phyloP scores from a whole-genome alignment of 2,329 filamentous ascomycete genomes.

The Tolypocladium tundrense region DNA sequence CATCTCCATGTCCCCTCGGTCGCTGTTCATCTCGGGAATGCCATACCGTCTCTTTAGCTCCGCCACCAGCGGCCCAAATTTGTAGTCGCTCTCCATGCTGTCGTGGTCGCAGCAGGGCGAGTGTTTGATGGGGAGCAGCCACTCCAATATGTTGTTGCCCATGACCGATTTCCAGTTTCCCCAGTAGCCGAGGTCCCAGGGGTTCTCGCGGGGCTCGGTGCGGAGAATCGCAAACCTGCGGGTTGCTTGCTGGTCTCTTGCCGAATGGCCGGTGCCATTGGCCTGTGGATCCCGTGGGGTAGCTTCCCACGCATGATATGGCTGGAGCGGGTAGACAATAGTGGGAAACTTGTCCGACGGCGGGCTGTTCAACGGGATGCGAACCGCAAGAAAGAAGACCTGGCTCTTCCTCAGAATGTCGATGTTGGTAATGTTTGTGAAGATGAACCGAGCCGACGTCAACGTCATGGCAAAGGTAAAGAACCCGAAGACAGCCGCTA shows the following conservation, averaged over 20 bases:
- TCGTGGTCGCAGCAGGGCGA: slow-evolving; percentile 67
- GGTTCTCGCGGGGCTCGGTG: slow-evolving; percentile 66
- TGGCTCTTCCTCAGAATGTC: slow-evolving; percentile 59
- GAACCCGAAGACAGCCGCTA: slow-evolving; percentile 66
- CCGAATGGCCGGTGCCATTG: slow-evolving; percentile 4
- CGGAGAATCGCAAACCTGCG: slow-evolving; percentile 72
- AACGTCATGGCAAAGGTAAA: slow-evolving; percentile 70
- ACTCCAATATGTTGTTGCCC: slow-evolving; percentile 61
- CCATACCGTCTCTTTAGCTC: slow-evolving; percentile 36
- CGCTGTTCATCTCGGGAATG: slow-evolving; percentile 4
- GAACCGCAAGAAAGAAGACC: slow-evolving; percentile 65
- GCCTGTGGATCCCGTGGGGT: slow-evolving; percentile 14
- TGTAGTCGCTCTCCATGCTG: slow-evolving; percentile 55
- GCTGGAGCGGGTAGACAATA: slow-evolving; percentile 47
- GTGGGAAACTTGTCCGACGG: slow-evolving; percentile 33
- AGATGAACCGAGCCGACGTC: slow-evolving; percentile 59
- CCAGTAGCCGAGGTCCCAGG: slow-evolving; percentile 65
- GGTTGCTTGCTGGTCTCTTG: slow-evolving; percentile 36
- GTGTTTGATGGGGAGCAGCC: slow-evolving; percentile 66
- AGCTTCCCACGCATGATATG: not conserved
- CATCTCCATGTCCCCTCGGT: not conserved
- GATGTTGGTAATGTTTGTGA: slow-evolving; percentile 73
- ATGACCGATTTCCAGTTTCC: slow-evolving; percentile 73
- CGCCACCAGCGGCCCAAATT: slow-evolving; percentile 51
- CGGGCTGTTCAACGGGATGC: slow-evolving; percentile 44